Evolutionary conservation across 371 early-diverging fungal genomes (phyloP), one percentile per base, ranked within the genome.

Genomic region (Umbelopsis sp.): DNA sequence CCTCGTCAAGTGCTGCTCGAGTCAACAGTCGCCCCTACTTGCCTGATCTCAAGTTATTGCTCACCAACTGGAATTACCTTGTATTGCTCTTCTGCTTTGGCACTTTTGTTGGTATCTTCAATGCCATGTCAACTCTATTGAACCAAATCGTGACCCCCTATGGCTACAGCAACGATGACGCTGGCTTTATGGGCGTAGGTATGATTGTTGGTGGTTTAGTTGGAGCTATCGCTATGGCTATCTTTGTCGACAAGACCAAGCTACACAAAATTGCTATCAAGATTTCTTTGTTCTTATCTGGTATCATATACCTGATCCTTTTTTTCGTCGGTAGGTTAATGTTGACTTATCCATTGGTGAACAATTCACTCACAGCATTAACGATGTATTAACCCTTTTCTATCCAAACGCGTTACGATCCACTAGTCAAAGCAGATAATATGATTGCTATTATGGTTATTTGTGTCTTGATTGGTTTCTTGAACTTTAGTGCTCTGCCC

Each of bases 101-200:
- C 14, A 70, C 85, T 35, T 82, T 86, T 69, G 79, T 89, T 57
- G 92, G 90, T 4, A 75, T 88, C 63, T 89, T 88, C 70, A 87
- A 87, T 64, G 84, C 88, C 50, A 86, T 86, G 78, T 80, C 85
- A 20, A 89, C 87, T 16, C 73, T 89, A 10, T 80, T 90, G 68
- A 80, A 83, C 37, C 83, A 87, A 68, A 87, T 86, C 57, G 75
- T 89, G 14, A 72, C 74, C 18, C 92, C 92, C 16, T 90, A 86
- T 71, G 91, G 89, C 14, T 92, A 90, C 70, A 68, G 80, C 1
- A 78, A 89, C 50, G 79, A 76, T 41, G 81, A 89, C 32, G 82
- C 82, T 38, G 89, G 90, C 20, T 85, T 80, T 53, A 84, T 88
- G 63, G 88, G 85, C 1, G 82, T 84, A 32, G 80, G 80, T 53